Evolutionary conservation across 257 asterid genomes (phyloP), one percentile per base, ranked within the genome.

Genomic region (Fraxinus anomala): DNA sequence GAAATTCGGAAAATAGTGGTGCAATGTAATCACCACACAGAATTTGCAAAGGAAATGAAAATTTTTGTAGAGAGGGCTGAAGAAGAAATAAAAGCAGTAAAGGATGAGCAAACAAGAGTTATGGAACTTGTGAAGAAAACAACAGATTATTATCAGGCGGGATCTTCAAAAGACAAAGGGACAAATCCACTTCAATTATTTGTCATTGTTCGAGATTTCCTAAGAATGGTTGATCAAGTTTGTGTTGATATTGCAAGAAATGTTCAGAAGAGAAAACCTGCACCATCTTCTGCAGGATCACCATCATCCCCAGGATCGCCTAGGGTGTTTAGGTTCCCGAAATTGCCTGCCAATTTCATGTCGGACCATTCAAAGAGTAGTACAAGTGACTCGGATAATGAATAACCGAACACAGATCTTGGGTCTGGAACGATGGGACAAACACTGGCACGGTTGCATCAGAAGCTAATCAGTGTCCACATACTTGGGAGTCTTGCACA

Each of bases 181-280:
- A 78, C 82, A 80, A 83, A 89, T 73, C 85, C 85, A 0, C 79
- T 96, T 44, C 97, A 88, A 42, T 79, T 96, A 39, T 93, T 92
- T 47, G 77, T 88, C 0, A 91, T 93, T 3, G 90, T 93, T 11
- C 88, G 80, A 37, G 99, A 96, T 85, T 96, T 96, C 72, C 86
- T 92, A 26, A 87, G 83, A 69, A 89, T 96, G 98, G 98, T 93
- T 68, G 99, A 96, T 86, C 84, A 86, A 74, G 97, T 87, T 47
- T 94, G 99, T 79, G 73, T 92, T 59, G 98, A 92, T 5, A 92
- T 93, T 54, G 85, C 97, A 10, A 87, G 90, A 80, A 86, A 89
- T 74, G 73, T 84, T 79, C 98, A 93, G 89, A 93, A 78, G 80
- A 88, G 88, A 73, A 91, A 82, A 80, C 82, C 91, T 4, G 73